phyloP scores from a whole-genome alignment of 2,329 filamentous ascomycete species.

The Arthroderma sp. region DNA sequence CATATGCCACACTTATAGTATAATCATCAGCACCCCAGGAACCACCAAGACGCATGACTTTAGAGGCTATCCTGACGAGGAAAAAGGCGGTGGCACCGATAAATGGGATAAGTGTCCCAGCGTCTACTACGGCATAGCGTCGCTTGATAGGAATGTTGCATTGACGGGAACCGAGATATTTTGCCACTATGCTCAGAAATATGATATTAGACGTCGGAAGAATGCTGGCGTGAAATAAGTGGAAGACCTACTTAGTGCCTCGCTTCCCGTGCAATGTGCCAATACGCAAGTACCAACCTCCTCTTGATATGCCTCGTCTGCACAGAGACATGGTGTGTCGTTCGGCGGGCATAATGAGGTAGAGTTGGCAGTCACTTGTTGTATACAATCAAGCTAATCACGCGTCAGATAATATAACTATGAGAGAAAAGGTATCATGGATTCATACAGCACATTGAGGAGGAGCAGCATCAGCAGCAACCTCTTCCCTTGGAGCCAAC shows the following conservation, averaged over 20 bases:
- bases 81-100: background rate
- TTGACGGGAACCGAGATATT: background rate
- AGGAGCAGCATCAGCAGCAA: no score
- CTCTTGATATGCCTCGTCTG: background rate
- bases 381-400: background rate
- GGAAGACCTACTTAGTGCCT: background rate
- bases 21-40: background rate
- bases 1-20: background rate
- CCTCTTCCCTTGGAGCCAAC: background rate
- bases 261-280: background rate
- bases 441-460: background rate
- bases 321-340: background rate
- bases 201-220: background rate
- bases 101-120: background rate
- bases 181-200: background rate
- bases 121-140: background rate
- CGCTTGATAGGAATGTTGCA: background rate
- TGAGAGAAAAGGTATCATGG: background rate
- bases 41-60: background rate
- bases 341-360: background rate
- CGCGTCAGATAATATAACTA: background rate
- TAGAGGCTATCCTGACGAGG: background rate
- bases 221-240: background rate
- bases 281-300: background rate
- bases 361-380: background rate